Evolutionary conservation across 495 filamentous ascomycete species (phyloP), one percentile per base, ranked within the genome.

Genomic region (Lophiostoma macrostomum): DNA sequence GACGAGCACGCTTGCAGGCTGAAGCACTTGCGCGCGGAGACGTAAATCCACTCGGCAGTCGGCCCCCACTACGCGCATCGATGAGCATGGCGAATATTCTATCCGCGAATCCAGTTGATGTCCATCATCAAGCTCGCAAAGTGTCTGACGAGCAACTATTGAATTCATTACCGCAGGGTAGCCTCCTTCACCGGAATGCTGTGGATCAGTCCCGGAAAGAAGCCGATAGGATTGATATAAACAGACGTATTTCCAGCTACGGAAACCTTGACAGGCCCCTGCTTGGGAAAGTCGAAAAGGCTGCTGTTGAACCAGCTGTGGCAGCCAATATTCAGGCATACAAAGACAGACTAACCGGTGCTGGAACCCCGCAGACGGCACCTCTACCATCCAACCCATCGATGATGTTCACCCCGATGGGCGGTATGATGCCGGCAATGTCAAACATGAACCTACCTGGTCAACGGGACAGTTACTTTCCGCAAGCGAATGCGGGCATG

Each of bases 1-100:
- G 91, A 6, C 83, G 90, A 3, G 80, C 76, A 51, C 81, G 93
- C 12, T 77, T 98, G 1, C 87, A 90, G 67, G 82, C 78, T 36
- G 86, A 91, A 69, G 76, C 76, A 10, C 76, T 83, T 53, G 77
- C 79, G 3, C 71, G 72, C 28, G 75, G 77, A 68, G 69, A 47
- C 25, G 42, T 27, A 16, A 57, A 55, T 24, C 34, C 54, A 4
- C 20, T 48, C 29, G 57, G 52, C 35, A 53, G 18, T 67, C 62
- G 50, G 37, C 57, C 31, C 64, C 30, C 57, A 7, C 47, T 64
- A 14, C 45, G 66, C 68, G 6, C 73, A 75, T 38, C 69, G 12
- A 50, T 80, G 31, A 88, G 83, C 64, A 84, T 91, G 81, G 81
- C 84, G 1, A 79, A 89, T 61, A 70, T 93, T 5, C 75, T 85